A percentile compares a stretch with the other conserved stretches of the same genome.
Evolutionary conservation across 2,329 filamentous ascomycete species (phyloP).

Genomic region (Rhinocladiella mackenziei): DNA sequence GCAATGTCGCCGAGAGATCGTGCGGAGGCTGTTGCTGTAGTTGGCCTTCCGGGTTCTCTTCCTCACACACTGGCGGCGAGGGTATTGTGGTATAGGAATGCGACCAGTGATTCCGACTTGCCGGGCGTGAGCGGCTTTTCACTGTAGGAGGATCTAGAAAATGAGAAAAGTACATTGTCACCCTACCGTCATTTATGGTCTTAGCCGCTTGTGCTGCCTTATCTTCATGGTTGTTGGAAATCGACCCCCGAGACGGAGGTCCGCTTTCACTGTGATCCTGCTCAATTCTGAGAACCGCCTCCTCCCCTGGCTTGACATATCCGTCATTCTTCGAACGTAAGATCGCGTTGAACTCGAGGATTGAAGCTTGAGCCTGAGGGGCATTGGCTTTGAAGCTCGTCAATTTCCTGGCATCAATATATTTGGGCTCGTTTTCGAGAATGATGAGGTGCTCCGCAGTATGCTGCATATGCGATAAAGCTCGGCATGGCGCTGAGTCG

Average conservation of each 20-base stretch:
- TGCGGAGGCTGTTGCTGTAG: slow-evolving; percentile 1
- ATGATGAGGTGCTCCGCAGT: slow-evolving; percentile 1
- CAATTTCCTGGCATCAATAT: slow-evolving; percentile 4
- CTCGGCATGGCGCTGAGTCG: too few relatives aligned
- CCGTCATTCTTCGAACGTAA: slow-evolving; percentile 4
- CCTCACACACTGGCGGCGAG: too few relatives aligned
- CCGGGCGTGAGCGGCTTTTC: too few relatives aligned
- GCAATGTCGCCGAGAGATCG: neutral
- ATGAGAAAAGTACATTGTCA: neutral
- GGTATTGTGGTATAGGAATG: too few relatives aligned
- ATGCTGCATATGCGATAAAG: too few relatives aligned
- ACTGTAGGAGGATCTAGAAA: too few relatives aligned
- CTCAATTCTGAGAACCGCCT: neutral
- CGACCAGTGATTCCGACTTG: too few relatives aligned
- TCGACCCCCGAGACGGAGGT: neutral
- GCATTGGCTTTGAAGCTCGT: slow-evolving; percentile 9
- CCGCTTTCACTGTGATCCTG: neutral
- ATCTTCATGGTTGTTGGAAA: neutral
- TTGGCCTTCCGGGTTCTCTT: neutral
- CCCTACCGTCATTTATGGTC: neutral
- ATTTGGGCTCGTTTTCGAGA: slow-evolving; percentile 13
- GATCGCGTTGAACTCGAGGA: slow-evolving; percentile 9
- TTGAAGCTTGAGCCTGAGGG: slow-evolving; percentile 6
- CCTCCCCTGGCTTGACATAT: slow-evolving; percentile 2
- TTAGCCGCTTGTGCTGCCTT: neutral